Base-by-base conservation (phyloP, 208 protist species). In the Leishmania martiniquensis region DNA sequence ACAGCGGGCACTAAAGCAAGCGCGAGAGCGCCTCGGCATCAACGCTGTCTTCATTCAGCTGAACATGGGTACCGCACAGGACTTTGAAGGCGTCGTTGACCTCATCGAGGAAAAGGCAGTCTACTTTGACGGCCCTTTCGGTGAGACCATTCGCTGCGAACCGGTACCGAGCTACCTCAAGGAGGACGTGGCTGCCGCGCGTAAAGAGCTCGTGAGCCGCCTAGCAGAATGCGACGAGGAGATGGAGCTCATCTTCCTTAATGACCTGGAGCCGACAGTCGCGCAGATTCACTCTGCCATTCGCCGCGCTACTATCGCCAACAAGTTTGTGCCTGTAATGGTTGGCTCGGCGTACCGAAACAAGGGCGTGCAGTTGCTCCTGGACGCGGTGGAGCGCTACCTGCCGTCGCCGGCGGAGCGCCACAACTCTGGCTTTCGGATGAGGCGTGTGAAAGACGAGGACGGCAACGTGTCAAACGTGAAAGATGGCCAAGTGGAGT, bases 311-410 rank as follows among this genome's bases (percentile, higher is more conserved):
- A 98, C 96, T 2, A 95, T 99, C 72, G 91, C 87, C 9, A 95
- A 96, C 80, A 99, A 95, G 78, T 99, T 99, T 83, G 91, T 97
- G 22, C 99, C 99, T 20, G 98, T 99, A 37, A 85, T 99, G 71
- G 89, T 99, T 80, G 99, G 98, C 66, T 98, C 97, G 5, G 99
- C 99, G 12, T 99, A 99, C 89, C 99, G 99, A 75, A 99, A 99
- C 89, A 99, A 99, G 72, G 99, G 99, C 42, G 96, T 99, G 42
- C 99, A 99, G 85, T 88, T 97, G 42, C 93, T 99, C 77, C 94
- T 99, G 17, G 98, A 99, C 82, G 98, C 91, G 42, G 95, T 99
- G 10, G 84, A 97, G 60, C 89, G 92, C 59, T 99, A 99, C 88
- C 92, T 99, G 71, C 99, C 99, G 37, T 95, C 93, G 44, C 99